These are phyloP conservation scores for Phytophthora sansomeana DNA, from an alignment of 352 stramenopile species.

Conservation along the genomic window DNA sequence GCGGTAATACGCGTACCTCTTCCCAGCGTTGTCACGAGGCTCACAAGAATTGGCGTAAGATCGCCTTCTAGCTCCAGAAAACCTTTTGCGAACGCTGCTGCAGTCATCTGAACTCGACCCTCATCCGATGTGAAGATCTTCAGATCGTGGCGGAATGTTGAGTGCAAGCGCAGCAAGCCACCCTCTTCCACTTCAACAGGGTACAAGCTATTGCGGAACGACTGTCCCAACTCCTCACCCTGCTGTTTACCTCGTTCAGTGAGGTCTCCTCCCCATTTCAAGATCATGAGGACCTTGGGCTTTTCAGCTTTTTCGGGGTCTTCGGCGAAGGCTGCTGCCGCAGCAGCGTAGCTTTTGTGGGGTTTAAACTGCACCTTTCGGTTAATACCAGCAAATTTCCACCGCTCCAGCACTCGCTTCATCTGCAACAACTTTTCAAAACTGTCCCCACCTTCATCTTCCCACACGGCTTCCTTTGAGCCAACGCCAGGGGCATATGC, in stretches of 20 bases:
- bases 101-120: constrained; percentile 99
- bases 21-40: constrained; percentile 88
- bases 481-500: constrained; percentile 79
- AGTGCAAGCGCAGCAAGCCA: constrained; percentile 98
- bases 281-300: constrained; percentile 97
- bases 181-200: constrained; percentile 92
- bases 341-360: constrained; percentile 65
- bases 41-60: constrained; percentile 99
- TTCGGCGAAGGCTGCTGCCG: constrained; percentile 34
- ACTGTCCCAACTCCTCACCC: constrained; percentile 94
- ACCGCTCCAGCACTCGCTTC: constrained; percentile 96
- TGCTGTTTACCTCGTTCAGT: constrained; percentile 98
- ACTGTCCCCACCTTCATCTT: constrained; percentile 85
- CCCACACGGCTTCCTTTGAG: constrained; percentile 87
- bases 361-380: constrained; percentile 95
- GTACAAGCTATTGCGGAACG: constrained; percentile 92
- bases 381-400: constrained; percentile 98
- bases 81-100: constrained; percentile 99
- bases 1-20: constrained; percentile 57
- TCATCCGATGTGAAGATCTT: constrained; percentile 99
- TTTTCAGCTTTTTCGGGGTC: constrained; percentile 47
- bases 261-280: constrained; percentile 99
- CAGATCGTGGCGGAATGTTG: constrained; percentile 99
- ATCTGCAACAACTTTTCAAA: constrained; percentile 96
- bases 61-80: constrained; percentile 99